phyloP scores from a whole-genome alignment of 139 green algal species.

The Mychonastes homosphaera region DNA sequence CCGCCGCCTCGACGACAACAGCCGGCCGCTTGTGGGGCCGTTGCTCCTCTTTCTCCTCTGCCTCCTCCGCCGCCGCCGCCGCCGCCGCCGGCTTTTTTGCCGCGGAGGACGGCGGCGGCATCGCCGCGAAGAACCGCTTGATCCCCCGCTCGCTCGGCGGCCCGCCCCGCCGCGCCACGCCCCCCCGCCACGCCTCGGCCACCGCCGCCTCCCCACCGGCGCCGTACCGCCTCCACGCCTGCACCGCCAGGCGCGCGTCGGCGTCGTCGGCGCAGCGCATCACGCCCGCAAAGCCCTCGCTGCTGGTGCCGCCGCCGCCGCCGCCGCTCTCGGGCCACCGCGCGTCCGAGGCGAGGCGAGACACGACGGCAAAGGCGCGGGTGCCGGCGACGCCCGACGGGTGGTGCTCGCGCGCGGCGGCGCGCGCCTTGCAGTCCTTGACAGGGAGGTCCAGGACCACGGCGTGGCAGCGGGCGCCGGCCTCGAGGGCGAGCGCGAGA shows the following conservation, averaged over 20 bases:
- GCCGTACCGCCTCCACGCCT: conserved; percentile 12
- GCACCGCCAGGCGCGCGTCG: conserved; percentile 6
- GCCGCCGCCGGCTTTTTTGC: background rate
- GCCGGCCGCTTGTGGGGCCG: no score
- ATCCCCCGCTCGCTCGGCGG: conserved; percentile 4
- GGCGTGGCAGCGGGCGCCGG: conserved; percentile 24
- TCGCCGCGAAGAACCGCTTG: background rate
- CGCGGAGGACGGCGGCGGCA: background rate
- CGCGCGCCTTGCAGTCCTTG: conserved; percentile 33
- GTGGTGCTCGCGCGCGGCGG: conserved; percentile 27
- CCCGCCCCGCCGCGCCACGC: background rate
- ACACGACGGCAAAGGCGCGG: background rate
- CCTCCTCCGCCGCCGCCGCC: background rate
- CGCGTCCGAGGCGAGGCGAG: background rate
- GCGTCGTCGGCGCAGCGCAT: conserved; percentile 22
- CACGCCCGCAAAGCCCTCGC: conserved; percentile 42
- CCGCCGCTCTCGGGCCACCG: background rate
- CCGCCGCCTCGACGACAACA: no score
- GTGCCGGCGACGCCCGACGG: conserved; percentile 46
- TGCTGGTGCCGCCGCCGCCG: background rate
- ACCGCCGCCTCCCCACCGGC: background rate
- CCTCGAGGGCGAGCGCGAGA: conserved; percentile 26
- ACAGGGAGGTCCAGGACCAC: conserved; percentile 37
- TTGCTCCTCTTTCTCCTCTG: background rate
- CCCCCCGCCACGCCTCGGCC: background rate